Evolutionary conservation across 768 basidiomycete species (phyloP).

Genomic region (Hericium alpestre): DNA sequence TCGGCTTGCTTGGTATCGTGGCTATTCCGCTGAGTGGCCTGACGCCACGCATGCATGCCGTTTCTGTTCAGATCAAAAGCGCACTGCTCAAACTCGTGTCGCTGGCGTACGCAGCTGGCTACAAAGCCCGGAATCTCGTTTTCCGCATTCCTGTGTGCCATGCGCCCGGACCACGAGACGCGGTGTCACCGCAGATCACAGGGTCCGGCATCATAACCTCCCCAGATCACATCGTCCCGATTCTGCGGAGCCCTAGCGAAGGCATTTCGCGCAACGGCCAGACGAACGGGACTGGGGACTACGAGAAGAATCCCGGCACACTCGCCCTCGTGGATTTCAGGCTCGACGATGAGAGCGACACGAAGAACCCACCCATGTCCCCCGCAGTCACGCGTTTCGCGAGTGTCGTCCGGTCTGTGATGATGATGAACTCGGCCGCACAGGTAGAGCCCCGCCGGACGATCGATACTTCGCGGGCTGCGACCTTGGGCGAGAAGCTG

Average conservation of each 20-base stretch:
- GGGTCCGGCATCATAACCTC: slow-evolving; percentile 2
- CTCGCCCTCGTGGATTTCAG: not conserved
- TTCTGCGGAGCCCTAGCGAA: slow-evolving; percentile 5
- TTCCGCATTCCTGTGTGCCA: not conserved
- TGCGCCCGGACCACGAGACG: too few species aligned
- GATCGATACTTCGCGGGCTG: slow-evolving; percentile 37
- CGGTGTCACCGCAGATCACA: not conserved
- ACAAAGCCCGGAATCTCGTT: not conserved
- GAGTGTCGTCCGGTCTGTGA: slow-evolving; percentile 37
- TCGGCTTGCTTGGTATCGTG: not conserved
- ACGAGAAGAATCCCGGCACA: slow-evolving; percentile 10
- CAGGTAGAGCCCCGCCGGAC: slow-evolving; percentile 15
- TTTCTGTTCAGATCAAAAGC: not conserved
- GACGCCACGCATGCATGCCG: not conserved
- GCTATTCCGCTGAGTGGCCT: not conserved
- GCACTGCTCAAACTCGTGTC: not conserved
- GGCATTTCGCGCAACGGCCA: slow-evolving; percentile 7
- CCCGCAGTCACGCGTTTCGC: slow-evolving; percentile 27
- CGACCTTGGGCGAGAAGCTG: slow-evolving; percentile 45
- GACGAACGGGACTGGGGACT: slow-evolving; percentile 9
- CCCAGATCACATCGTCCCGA: not conserved
- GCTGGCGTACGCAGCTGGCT: not conserved
- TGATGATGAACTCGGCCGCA: slow-evolving; percentile 26
- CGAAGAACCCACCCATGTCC: not conserved
- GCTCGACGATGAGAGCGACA: slow-evolving; percentile 11